phyloP scores from a whole-genome alignment of 768 basidiomycete species.

The Phylloporus scabripes region DNA sequence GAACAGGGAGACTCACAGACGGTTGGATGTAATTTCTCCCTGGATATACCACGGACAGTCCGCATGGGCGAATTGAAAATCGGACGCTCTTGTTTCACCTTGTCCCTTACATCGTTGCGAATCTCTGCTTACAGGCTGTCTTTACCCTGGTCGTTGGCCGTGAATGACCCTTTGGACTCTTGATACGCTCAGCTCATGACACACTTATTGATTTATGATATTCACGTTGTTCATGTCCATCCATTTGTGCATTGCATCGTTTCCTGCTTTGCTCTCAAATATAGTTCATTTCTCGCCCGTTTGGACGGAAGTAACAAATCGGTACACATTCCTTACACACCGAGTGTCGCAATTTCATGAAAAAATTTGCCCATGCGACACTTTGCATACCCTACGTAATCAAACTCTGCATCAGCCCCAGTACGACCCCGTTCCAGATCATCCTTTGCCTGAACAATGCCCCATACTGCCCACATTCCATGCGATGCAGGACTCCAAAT shows the following conservation, averaged over 20 bases:
- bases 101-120: conserved; percentile 3
- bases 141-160: conserved; percentile 8
- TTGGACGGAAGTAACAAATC: neutral
- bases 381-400: conserved; percentile 80
- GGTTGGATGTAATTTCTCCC: conserved; percentile 34
- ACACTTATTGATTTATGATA: conserved; percentile 35
- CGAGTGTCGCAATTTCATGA: conserved; percentile 46
- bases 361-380: conserved; percentile 64
- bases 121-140: conserved; percentile 6
- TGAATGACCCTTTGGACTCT: conserved; percentile 20
- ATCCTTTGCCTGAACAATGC: conserved; percentile 83
- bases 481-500: conserved; percentile 90
- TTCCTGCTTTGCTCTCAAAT: conserved; percentile 47
- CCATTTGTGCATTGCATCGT: conserved; percentile 18
- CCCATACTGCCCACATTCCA: conserved; percentile 94
- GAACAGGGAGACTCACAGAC: conserved; percentile 50
- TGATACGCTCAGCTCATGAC: conserved; percentile 27
- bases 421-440: conserved; percentile 48
- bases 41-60: conserved; percentile 5
- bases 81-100: conserved; percentile 36
- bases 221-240: conserved; percentile 38
- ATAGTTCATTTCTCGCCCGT: conserved; percentile 29
- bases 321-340: conserved; percentile 18
- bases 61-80: conserved; percentile 24
- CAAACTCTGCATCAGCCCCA: conserved; percentile 67